These are phyloP conservation scores for Naganishia sp. DNA, from an alignment of 1,284 basidiomycete species.

Conservation along the genomic window DNA sequence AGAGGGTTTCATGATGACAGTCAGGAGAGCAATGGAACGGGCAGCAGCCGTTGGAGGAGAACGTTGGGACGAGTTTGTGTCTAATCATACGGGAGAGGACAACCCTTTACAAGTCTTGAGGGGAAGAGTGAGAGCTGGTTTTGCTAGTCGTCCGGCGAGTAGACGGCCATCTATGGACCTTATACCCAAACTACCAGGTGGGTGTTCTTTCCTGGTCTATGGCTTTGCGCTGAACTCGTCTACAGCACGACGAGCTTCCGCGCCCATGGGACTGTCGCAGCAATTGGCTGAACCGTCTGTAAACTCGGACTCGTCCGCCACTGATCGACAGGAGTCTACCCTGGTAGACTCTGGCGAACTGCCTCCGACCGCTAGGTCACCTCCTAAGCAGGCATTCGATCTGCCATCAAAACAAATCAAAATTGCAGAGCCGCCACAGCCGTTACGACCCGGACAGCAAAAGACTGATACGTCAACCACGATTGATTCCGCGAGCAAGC, in stretches of 20 bases:
- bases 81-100: conserved; percentile 23
- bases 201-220: not conserved
- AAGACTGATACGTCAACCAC: not conserved
- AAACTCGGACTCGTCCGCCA: conserved; percentile 12
- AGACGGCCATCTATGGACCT: conserved; percentile 28
- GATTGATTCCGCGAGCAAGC: not conserved
- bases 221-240: not conserved
- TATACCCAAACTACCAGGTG: conserved; percentile 24
- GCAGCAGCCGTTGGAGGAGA: conserved; percentile 24
- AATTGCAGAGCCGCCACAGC: conserved; percentile 23
- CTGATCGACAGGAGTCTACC: conserved; percentile 14
- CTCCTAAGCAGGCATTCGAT: conserved; percentile 23
- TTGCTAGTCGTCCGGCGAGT: conserved; percentile 26
- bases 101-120: conserved; percentile 16
- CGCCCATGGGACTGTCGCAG: conserved; percentile 1
- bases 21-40: conserved; percentile 45
- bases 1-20: conserved; percentile 46
- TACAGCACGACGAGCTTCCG: conserved; percentile 19
- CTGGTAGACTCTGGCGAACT: conserved; percentile 18
- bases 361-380: conserved; percentile 11
- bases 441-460: not conserved
- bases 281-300: conserved; percentile 13
- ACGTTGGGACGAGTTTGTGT: conserved; percentile 32
- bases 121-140: conserved; percentile 26
- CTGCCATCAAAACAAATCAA: conserved; percentile 19